A percentile compares a stretch with the other conserved stretches of the same genome.
These are phyloP conservation scores for Coniochaeta prunicola DNA, from an alignment of 2,329 filamentous ascomycete genomes.

Conservation along the genomic window DNA sequence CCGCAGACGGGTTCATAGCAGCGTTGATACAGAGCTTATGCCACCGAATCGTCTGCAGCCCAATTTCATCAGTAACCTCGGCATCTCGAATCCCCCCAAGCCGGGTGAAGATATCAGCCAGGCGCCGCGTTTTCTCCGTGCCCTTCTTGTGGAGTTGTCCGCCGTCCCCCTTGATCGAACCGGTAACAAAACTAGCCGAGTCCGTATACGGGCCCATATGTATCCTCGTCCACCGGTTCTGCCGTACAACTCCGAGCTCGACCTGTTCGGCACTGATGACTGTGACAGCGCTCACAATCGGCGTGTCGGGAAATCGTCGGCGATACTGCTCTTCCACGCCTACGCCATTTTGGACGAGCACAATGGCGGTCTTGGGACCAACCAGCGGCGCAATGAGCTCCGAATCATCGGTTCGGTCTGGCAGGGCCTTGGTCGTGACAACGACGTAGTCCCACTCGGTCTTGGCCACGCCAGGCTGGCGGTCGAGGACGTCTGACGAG, in stretches of 20 bases:
- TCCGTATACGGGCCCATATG: slow-evolving; percentile 59
- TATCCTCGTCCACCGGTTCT: slow-evolving; percentile 69
- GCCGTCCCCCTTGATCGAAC: slow-evolving; percentile 7
- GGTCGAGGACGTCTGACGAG: not conserved
- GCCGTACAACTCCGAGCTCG: slow-evolving; percentile 52
- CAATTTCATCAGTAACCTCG: slow-evolving; percentile 55
- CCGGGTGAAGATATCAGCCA: slow-evolving; percentile 46
- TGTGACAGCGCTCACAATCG: slow-evolving; percentile 62
- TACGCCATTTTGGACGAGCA: slow-evolving; percentile 64
- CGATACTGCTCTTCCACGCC: slow-evolving; percentile 63
- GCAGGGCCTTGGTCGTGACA: slow-evolving; percentile 64
- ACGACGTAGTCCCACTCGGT: slow-evolving; percentile 51
- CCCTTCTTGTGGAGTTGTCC: slow-evolving; percentile 25
- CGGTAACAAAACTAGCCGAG: slow-evolving; percentile 10
- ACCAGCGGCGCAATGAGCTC: slow-evolving; percentile 55
- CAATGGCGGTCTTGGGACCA: slow-evolving; percentile 44
- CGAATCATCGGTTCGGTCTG: slow-evolving; percentile 56
- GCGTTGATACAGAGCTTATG: slow-evolving; percentile 74
- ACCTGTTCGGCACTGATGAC: slow-evolving; percentile 62
- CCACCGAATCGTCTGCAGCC: slow-evolving; percentile 65
- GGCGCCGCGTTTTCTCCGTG: slow-evolving; percentile 34
- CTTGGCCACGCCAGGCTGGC: slow-evolving; percentile 10
- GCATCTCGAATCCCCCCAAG: slow-evolving; percentile 59
- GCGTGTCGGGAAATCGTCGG: slow-evolving; percentile 49
- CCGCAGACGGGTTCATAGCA: slow-evolving; percentile 65